Percentiles rank a stretch among this genome's conserved stretches.
These are phyloP conservation scores for Teratosphaeria epicoccoides DNA, from an alignment of 2,329 filamentous ascomycete species.

Conservation along the genomic window DNA sequence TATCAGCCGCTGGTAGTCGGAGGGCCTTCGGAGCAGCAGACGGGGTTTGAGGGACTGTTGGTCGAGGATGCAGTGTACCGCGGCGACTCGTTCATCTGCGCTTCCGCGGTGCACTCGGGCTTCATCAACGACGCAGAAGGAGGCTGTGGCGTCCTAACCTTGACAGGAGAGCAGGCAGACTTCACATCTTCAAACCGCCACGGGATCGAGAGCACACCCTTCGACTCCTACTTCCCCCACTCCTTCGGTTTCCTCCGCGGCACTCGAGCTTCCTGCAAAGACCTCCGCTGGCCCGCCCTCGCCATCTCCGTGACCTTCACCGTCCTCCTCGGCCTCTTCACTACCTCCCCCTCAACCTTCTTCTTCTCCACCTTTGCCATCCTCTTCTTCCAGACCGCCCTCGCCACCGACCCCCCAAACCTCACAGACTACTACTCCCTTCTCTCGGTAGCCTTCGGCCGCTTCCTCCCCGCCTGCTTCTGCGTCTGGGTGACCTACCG, in stretches of 20 bases:
- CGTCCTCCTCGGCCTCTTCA: conserved; percentile 67
- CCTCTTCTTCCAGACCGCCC: conserved; percentile 79
- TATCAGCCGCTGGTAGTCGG: conserved; percentile 47
- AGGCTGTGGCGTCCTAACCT: conserved; percentile 69
- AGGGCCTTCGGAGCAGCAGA: conserved; percentile 32
- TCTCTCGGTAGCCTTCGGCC: conserved; percentile 66
- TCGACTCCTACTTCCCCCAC: conserved; percentile 82
- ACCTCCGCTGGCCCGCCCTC: conserved; percentile 75
- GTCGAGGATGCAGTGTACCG: conserved; percentile 57
- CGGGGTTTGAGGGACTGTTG: conserved; percentile 27
- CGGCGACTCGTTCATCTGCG: conserved; percentile 81
- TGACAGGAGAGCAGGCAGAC: conserved; percentile 56
- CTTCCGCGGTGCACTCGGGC: conserved; percentile 73
- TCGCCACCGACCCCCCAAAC: conserved; percentile 77
- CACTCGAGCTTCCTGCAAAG: conserved; percentile 56
- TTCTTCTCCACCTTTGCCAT: conserved; percentile 75
- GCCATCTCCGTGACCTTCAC: conserved; percentile 74
- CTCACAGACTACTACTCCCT: conserved; percentile 57
- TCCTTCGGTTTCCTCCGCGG: conserved; percentile 65
- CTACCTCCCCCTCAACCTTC: conserved; percentile 65
- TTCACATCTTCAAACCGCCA: conserved; percentile 57
- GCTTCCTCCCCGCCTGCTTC: conserved; percentile 79
- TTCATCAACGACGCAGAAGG: conserved; percentile 60
- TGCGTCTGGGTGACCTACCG: conserved; percentile 79
- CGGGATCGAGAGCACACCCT: conserved; percentile 65